Evolutionary conservation across 2,329 filamentous ascomycete genomes (phyloP), one percentile per base, ranked within the genome.

Genomic region (Alternaria infectoria): DNA sequence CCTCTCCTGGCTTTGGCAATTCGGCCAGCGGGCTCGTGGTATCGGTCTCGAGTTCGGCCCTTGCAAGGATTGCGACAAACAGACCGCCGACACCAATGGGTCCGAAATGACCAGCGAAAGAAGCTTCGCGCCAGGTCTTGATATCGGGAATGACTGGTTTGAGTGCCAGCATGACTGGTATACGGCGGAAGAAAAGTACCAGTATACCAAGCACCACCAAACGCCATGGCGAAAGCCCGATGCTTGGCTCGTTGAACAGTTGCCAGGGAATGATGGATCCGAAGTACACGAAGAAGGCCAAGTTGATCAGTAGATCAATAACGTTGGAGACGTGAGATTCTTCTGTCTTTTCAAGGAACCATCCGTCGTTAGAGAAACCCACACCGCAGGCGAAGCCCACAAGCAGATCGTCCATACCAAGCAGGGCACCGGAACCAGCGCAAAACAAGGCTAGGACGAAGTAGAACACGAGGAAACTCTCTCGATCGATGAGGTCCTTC

Each of bases 251-350:
- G 83, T 98, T 97, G 86, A 90, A 99, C 78, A 93, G 90, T 72
- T 91, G 88, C 96, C 96, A 99, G 1, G 96, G 96, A 65, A 99
- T 96, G 79, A 99, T 97, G 57, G 96, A 93, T 57, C 96, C 96
- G 68, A 99, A 91, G 79, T 96, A 99, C 71, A 99, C 96, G 80
- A 99, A 99, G 81, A 98, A 99, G 3, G 95, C 88, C 89, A 99
- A 87, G 81, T 99, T 99, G 83, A 99, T 90, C 65, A 99, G 84
- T 79, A 99, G 82, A 84, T 99, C 96, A 76, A 99, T 99, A 78
- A 99, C 96, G 88, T 99, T 98, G 79, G 95, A 98, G 10, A 99
- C 96, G 79, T 98, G 96, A 0, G 96, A 95, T 80, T 99, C 96
- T 78, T 99, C 96, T 0, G 96, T 99, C 85, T 97, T 97, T 76